Conservation (phyloP, 257 asterid genomes). For the Capsicum rhomboideum region DNA sequence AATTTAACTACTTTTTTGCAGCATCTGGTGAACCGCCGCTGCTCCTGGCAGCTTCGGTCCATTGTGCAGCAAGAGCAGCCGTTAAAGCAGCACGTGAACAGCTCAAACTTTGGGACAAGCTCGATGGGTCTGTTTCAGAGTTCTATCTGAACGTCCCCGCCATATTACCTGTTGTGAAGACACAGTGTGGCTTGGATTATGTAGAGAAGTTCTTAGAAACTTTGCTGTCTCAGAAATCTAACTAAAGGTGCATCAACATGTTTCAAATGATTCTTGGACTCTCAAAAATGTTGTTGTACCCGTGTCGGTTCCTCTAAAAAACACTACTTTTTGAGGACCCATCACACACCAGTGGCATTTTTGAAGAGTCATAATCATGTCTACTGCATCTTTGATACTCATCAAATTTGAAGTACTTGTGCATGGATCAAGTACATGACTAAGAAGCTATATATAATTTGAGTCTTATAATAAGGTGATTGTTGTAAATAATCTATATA, state of each 20-base stretch:
- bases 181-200: constrained; percentile 44
- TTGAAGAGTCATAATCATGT: neutral
- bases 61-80: constrained; percentile 75
- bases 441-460: neutral
- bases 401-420: neutral
- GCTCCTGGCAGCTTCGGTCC: constrained; percentile 66
- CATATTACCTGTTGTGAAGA: constrained; percentile 58
- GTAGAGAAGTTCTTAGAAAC: constrained; percentile 39
- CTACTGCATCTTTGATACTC: neutral
- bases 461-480: too few species aligned
- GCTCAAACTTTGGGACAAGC: constrained; percentile 42
- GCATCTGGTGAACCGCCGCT: constrained; percentile 87
- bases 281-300: neutral
- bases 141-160: constrained; percentile 64
- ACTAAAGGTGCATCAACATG: neutral
- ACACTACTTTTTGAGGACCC: neutral
- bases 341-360: neutral
- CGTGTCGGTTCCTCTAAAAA: neutral
- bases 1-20: constrained; percentile 7
- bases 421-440: neutral
- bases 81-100: constrained; percentile 61
- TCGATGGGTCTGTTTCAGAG: constrained; percentile 25
- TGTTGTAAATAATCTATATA: too few species aligned
- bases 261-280: too few species aligned
- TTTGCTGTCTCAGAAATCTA: constrained; percentile 8